Percentiles rank a stretch among this genome's conserved stretches.
phyloP scores from a whole-genome alignment of 176 grass and related monocot species.

The Puya raimondii region DNA sequence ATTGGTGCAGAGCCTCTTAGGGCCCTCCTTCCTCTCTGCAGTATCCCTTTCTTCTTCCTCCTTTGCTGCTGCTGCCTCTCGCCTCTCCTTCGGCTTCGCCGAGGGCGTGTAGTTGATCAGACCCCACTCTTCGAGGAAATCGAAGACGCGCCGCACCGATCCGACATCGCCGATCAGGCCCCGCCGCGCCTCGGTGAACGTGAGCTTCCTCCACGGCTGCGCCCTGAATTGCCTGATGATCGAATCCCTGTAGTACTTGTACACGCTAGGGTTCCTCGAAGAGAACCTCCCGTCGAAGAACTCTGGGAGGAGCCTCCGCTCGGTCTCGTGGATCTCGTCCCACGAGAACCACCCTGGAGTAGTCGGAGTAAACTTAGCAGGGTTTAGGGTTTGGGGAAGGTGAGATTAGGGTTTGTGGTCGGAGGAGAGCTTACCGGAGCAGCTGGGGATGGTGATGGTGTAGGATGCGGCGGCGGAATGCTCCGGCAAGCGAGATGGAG shows the following conservation, averaged over 20 bases:
- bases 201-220: conserved; percentile 55
- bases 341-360: conserved; percentile 77
- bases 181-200: conserved; percentile 64
- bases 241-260: conserved; percentile 79
- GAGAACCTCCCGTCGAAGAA: conserved; percentile 69
- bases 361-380: conserved; percentile 16
- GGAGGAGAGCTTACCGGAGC: conserved; percentile 43
- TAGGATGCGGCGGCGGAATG: conserved; percentile 21
- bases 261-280: conserved; percentile 49
- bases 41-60: conserved; percentile 32
- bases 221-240: conserved; percentile 64
- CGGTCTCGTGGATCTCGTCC: conserved; percentile 66
- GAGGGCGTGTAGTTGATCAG: conserved; percentile 77
- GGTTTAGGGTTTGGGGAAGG: neutral
- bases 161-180: conserved; percentile 60
- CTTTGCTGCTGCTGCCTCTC: conserved; percentile 34
- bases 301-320: conserved; percentile 67
- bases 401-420: neutral
- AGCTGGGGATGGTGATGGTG: conserved; percentile 76
- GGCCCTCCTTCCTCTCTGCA: conserved; percentile 12
- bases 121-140: conserved; percentile 97
- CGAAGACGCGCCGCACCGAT: conserved; percentile 67
- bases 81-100: conserved; percentile 22
- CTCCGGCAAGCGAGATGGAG: conserved; percentile 5
- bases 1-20: conserved; percentile 55